phyloP scores from a whole-genome alignment of 805 yeast genomes.

The Teunomyces kruisii region DNA sequence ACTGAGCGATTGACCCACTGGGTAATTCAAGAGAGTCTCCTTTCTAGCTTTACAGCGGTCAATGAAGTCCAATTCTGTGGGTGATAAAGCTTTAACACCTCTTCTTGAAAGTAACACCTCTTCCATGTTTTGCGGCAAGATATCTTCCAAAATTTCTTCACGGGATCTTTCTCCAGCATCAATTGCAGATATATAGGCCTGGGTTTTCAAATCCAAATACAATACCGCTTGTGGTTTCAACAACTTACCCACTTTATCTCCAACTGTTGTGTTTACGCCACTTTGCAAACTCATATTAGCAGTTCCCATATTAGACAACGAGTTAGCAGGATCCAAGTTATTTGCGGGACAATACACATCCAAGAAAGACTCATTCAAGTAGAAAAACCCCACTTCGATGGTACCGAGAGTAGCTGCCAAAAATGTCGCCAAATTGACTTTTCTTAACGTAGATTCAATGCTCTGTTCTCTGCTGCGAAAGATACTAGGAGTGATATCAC shows the following conservation, averaged over 20 bases:
- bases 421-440: conserved; percentile 86
- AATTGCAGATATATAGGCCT: conserved; percentile 87
- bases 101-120: conserved; percentile 43
- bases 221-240: conserved; percentile 79
- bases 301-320: conserved; percentile 35
- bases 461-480: conserved; percentile 62
- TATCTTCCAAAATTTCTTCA: conserved; percentile 66
- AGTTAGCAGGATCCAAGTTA: conserved; percentile 49
- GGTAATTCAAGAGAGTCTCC: conserved; percentile 51
- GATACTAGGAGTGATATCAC: conserved; percentile 56
- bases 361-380: conserved; percentile 78
- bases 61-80: conserved; percentile 78
- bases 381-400: conserved; percentile 82
- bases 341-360: conserved; percentile 84
- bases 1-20: conserved; percentile 52
- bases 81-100: conserved; percentile 48
- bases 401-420: conserved; percentile 83
- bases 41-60: conserved; percentile 71
- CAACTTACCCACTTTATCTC: conserved; percentile 53
- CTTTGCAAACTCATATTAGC: conserved; percentile 33
- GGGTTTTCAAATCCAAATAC: conserved; percentile 87
- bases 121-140: conserved; percentile 69
- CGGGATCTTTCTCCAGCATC: conserved; percentile 62
- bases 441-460: conserved; percentile 65
- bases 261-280: conserved; percentile 32